Conservation (phyloP, 768 basidiomycete species). For the Boletus reticulatus region DNA sequence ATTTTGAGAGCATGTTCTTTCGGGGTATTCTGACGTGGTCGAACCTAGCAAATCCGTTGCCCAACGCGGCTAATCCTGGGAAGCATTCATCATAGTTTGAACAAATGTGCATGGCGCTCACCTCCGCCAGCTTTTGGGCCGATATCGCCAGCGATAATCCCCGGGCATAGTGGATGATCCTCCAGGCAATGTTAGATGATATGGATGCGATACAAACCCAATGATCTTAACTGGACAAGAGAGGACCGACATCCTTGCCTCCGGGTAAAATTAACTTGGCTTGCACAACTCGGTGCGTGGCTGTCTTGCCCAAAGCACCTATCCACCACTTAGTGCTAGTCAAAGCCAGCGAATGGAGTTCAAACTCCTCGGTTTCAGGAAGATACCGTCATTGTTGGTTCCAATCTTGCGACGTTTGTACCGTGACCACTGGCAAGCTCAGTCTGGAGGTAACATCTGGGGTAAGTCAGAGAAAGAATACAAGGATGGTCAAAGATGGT, state of each 20-base stretch:
- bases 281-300: slow-evolving; percentile 75
- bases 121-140: slow-evolving; percentile 40
- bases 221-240: slow-evolving; percentile 63
- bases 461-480: background rate
- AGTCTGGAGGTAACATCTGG: slow-evolving; percentile 71
- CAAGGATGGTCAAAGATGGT: background rate
- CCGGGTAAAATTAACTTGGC: slow-evolving; percentile 67
- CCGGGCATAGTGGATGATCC: slow-evolving; percentile 57
- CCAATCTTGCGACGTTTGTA: slow-evolving; percentile 62
- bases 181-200: slow-evolving; percentile 36
- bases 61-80: slow-evolving; percentile 51
- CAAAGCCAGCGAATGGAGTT: slow-evolving; percentile 71
- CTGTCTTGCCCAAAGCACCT: slow-evolving; percentile 66
- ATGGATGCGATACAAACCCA: slow-evolving; percentile 39
- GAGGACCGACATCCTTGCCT: slow-evolving; percentile 63
- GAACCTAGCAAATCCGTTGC: slow-evolving; percentile 71
- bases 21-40: slow-evolving; percentile 64
- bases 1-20: slow-evolving; percentile 72
- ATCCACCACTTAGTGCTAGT: slow-evolving; percentile 86
- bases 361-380: slow-evolving; percentile 65
- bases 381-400: slow-evolving; percentile 78
- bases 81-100: background rate
- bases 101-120: background rate
- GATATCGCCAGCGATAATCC: slow-evolving; percentile 68
- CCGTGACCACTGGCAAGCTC: slow-evolving; percentile 84